Evolutionary conservation across 345 rosid genomes (phyloP).

Genomic region (Lepidium sativum): DNA sequence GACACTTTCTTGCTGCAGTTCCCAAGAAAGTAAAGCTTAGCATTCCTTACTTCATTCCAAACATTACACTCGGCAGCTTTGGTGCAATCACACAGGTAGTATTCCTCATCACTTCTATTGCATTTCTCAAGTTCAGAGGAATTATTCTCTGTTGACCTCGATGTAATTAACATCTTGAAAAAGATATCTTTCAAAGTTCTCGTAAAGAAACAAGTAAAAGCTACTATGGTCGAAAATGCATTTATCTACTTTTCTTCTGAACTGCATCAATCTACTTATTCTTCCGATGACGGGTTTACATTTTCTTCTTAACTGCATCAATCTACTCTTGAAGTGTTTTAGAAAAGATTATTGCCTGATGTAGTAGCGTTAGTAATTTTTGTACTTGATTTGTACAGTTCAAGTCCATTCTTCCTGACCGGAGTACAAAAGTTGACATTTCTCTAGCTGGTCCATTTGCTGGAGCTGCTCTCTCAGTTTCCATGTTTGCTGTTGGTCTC

Average conservation of each 20-base stretch:
- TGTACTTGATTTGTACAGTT: conserved; percentile 43
- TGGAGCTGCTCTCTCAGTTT: conserved; percentile 80
- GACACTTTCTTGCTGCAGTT: conserved; percentile 81
- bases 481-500: conserved; percentile 84
- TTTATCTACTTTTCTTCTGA: background rate
- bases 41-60: conserved; percentile 90
- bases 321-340: background rate
- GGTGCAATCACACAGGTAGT: conserved; percentile 94
- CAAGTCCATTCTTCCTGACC: conserved; percentile 91
- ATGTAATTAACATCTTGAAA: background rate
- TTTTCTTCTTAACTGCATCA: background rate
- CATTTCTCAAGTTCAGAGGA: conserved; percentile 3
- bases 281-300: background rate
- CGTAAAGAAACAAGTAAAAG: background rate
- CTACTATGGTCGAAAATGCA: background rate
- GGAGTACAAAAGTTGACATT: conserved; percentile 77
- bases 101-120: background rate
- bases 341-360: background rate
- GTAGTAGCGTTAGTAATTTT: background rate
- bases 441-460: conserved; percentile 93
- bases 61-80: conserved; percentile 95
- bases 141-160: background rate
- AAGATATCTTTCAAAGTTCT: background rate
- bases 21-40: conserved; percentile 89
- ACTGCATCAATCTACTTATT: background rate